These are phyloP conservation scores for Rhizodiscina lignyota DNA, from an alignment of 495 filamentous ascomycete genomes.

Conservation along the genomic window DNA sequence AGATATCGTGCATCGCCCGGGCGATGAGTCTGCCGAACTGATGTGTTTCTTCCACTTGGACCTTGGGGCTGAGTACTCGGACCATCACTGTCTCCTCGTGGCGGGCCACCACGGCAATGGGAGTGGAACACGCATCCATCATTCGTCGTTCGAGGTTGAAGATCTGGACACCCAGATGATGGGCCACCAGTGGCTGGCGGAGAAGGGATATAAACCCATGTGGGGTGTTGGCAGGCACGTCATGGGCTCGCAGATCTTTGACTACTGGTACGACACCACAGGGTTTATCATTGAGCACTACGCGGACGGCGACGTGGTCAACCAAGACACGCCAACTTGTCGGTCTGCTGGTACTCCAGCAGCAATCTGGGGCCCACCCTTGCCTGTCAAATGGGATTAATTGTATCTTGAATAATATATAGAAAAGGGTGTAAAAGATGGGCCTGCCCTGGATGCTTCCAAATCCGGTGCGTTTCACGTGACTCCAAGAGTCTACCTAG, in stretches of 20 bases:
- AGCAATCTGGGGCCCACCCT: too few relatives aligned
- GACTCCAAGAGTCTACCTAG: too few relatives aligned
- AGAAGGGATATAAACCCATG: slow-evolving; percentile 46
- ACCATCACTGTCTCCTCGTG: slow-evolving; percentile 64
- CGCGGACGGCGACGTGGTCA: slow-evolving; percentile 18
- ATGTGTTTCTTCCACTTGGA: slow-evolving; percentile 51
- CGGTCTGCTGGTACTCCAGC: too few relatives aligned
- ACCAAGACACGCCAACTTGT: slow-evolving; percentile 12
- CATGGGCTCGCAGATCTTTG: slow-evolving; percentile 47
- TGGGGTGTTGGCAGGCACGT: slow-evolving; percentile 62
- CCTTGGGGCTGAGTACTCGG: slow-evolving; percentile 38
- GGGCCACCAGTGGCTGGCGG: slow-evolving; percentile 53
- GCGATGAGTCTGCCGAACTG: slow-evolving; percentile 30
- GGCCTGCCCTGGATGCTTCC: too few relatives aligned
- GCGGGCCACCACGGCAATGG: slow-evolving; percentile 14
- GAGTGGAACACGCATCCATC: slow-evolving; percentile 50
- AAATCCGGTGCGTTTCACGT: too few relatives aligned
- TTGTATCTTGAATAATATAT: too few relatives aligned
- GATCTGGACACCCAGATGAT: slow-evolving; percentile 62
- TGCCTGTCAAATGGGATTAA: too few relatives aligned
- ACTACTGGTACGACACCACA: slow-evolving; percentile 41
- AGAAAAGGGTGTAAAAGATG: too few relatives aligned
- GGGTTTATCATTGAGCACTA: slow-evolving; percentile 19
- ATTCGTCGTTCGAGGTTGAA: slow-evolving; percentile 57
- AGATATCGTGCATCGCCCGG: slow-evolving; percentile 29